Evolutionary conservation across 2,329 filamentous ascomycete genomes (phyloP).

Genomic region (Pseudogymnoascus sp.): DNA sequence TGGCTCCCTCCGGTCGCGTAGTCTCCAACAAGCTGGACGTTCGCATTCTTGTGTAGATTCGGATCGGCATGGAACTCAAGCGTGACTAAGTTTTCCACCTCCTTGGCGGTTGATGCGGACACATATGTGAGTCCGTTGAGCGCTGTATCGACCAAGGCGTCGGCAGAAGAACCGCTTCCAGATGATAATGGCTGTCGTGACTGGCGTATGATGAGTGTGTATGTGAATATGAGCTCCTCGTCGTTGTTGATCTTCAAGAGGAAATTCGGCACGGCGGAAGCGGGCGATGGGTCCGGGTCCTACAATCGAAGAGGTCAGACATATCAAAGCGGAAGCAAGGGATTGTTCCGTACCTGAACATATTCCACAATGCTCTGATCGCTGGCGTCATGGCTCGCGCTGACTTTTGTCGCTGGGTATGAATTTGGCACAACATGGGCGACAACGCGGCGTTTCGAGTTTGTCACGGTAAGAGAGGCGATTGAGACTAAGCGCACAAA

Average conservation of each 20-base stretch:
- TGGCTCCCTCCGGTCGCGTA: conserved; percentile 75
- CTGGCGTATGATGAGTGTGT: conserved; percentile 73
- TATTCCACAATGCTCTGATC: conserved; percentile 79
- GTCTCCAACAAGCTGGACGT: conserved; percentile 91
- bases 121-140: conserved; percentile 89
- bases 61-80: conserved; percentile 95
- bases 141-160: conserved; percentile 54
- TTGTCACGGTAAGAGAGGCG: conserved; percentile 72
- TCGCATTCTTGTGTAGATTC: conserved; percentile 93
- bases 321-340: neutral
- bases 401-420: conserved; percentile 74
- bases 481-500: conserved; percentile 60
- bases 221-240: conserved; percentile 87
- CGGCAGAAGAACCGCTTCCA: conserved; percentile 33
- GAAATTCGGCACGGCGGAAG: conserved; percentile 55
- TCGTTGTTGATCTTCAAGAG: conserved; percentile 81
- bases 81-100: conserved; percentile 89
- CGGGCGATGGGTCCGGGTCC: conserved; percentile 62
- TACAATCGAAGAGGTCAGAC: conserved; percentile 30
- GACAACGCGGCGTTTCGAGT: conserved; percentile 66
- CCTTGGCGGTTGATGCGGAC: conserved; percentile 74
- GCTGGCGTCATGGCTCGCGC: conserved; percentile 59
- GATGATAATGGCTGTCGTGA: conserved; percentile 32
- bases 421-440: conserved; percentile 75
- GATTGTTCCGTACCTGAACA: conserved; percentile 62